Percentiles rank a stretch among this genome's conserved stretches.
Conservation (phyloP, 2,329 filamentous ascomycete genomes). For the Teratosphaeriaceae sp. region DNA sequence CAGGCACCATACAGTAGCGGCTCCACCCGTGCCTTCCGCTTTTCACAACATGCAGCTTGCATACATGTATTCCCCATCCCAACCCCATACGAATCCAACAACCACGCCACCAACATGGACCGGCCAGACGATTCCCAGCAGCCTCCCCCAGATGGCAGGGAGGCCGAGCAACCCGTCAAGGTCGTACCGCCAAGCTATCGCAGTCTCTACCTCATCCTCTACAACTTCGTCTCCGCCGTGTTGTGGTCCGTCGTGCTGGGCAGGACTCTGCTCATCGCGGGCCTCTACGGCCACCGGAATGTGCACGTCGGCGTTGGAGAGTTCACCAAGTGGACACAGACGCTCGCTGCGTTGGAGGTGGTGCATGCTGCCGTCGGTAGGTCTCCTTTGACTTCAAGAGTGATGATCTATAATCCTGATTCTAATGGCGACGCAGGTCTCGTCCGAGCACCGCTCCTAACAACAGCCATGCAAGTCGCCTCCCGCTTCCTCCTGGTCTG, state of each 20-base stretch:
- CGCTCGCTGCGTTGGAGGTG: conserved; percentile 74
- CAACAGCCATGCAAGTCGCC: conserved; percentile 84
- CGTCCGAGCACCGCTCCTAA: conserved; percentile 77
- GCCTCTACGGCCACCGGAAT: conserved; percentile 38
- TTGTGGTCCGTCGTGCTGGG: conserved; percentile 75
- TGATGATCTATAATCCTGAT: not conserved
- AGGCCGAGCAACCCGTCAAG: conserved; percentile 7
- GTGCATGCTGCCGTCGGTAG: conserved; percentile 71
- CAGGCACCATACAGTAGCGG: too few species aligned
- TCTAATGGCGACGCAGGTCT: conserved; percentile 49
- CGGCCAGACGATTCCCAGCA: conserved; percentile 21
- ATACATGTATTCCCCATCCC: too few species aligned
- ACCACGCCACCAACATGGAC: conserved; percentile 16
- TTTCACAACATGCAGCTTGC: too few species aligned
- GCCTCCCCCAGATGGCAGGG: conserved; percentile 5
- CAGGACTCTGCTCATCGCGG: conserved; percentile 54
- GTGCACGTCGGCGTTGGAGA: conserved; percentile 58
- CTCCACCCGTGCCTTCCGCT: too few species aligned
- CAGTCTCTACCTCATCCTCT: conserved; percentile 65
- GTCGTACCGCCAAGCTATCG: conserved; percentile 23
- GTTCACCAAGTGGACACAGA: conserved; percentile 76
- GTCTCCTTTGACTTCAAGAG: too few species aligned
- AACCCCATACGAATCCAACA: too few species aligned
- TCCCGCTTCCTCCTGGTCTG: conserved; percentile 85
- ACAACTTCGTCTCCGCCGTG: conserved; percentile 71